A percentile compares a stretch with the other conserved stretches of the same genome.
Conservation (phyloP, 2,329 filamentous ascomycete genomes). For the Lachnum nothofagi region DNA sequence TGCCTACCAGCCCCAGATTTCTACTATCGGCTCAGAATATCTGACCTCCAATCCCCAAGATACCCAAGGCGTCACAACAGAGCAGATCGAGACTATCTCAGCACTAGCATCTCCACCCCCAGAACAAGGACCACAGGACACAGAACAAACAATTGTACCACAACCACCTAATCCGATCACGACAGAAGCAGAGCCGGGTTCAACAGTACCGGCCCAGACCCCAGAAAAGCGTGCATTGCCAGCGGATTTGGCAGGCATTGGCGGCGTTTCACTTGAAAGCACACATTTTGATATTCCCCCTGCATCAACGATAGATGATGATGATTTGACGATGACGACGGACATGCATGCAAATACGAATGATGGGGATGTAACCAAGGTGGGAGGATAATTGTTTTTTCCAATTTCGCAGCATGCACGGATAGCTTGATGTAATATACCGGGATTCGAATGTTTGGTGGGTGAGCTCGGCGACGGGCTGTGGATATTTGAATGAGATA, state of each 20-base stretch:
- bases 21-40: background rate
- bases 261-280: slow-evolving; percentile 8
- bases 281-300: slow-evolving; percentile 15
- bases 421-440: background rate
- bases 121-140: slow-evolving; percentile 1
- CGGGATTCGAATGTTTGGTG: background rate
- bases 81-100: background rate
- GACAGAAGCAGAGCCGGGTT: slow-evolving; percentile 18
- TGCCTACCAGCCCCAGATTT: background rate
- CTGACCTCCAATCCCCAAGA: background rate
- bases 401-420: background rate
- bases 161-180: slow-evolving; percentile 1
- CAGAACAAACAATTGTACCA: slow-evolving; percentile 11
- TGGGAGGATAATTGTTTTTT: background rate
- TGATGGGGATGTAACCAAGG: background rate
- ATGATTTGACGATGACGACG: slow-evolving; percentile 28
- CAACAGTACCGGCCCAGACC: slow-evolving; percentile 21
- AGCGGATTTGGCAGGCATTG: slow-evolving; percentile 24
- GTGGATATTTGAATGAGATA: background rate
- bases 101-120: too few species aligned
- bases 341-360: background rate
- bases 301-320: slow-evolving; percentile 19
- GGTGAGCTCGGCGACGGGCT: background rate
- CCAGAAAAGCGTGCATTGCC: slow-evolving; percentile 8
- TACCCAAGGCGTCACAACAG: background rate